Evolutionary conservation across 2,329 filamentous ascomycete genomes (phyloP).

Genomic region (Didymosphaeria variabile): DNA sequence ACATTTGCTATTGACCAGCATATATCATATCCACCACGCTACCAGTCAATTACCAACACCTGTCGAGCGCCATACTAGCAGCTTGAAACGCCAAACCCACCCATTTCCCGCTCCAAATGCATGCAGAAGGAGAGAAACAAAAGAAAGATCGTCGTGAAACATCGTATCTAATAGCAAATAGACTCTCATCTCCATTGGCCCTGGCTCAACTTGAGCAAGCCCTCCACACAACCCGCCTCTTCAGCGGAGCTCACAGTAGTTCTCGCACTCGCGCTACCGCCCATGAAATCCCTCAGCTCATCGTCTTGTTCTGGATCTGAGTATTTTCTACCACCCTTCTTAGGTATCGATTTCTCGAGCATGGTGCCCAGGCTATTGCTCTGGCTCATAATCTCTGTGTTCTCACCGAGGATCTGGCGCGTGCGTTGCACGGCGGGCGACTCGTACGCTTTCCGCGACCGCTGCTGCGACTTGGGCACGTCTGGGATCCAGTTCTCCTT

Average conservation of each 20-base stretch:
- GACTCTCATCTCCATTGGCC: conserved; percentile 75
- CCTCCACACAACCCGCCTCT: conserved; percentile 89
- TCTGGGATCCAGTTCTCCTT: conserved; percentile 88
- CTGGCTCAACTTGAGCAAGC: conserved; percentile 86
- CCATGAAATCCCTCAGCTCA: conserved; percentile 80
- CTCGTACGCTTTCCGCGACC: conserved; percentile 33
- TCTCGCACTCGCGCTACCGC: conserved; percentile 65
- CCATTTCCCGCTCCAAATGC: conserved; percentile 12
- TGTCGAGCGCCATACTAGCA: not conserved
- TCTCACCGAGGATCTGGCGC: conserved; percentile 59
- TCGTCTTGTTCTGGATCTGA: conserved; percentile 61
- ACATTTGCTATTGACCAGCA: not conserved
- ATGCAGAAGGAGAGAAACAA: not conserved
- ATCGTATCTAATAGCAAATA: not conserved
- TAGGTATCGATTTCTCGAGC: conserved; percentile 38
- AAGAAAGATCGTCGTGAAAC: not conserved
- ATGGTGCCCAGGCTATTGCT: conserved; percentile 48
- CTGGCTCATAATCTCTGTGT: conserved; percentile 51
- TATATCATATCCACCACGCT: not conserved
- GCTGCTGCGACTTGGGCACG: conserved; percentile 41
- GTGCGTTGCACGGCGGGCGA: conserved; percentile 41
- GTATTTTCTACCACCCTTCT: conserved; percentile 38
- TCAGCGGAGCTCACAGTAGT: conserved; percentile 59
- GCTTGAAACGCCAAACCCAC: not conserved
- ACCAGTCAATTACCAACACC: not conserved